Conservation (phyloP, 2,329 filamentous ascomycete species). For the Penicillium corylophilum region DNA sequence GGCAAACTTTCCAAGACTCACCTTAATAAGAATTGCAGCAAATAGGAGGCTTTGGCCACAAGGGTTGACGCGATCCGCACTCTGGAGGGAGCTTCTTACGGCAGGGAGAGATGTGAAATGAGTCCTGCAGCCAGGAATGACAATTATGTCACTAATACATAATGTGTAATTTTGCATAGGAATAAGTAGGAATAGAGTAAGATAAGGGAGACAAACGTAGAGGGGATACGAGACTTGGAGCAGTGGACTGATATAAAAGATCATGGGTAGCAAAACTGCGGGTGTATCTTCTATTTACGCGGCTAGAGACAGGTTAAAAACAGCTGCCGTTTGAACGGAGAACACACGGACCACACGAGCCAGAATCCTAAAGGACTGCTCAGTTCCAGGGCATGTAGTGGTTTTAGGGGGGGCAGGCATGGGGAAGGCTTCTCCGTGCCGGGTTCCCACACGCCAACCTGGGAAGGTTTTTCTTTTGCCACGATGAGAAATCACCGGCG, state of each 20-base stretch:
- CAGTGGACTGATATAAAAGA: constrained; percentile 11
- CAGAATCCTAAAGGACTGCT: neutral
- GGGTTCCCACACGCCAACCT: neutral
- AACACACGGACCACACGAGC: constrained; percentile 19
- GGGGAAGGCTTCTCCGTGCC: constrained; percentile 7
- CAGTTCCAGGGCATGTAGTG: constrained; percentile 10
- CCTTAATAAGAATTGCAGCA: neutral
- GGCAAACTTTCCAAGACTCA: neutral
- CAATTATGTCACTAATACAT: constrained; percentile 20
- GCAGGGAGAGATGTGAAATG: constrained; percentile 6
- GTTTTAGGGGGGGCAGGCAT: constrained; percentile 1
- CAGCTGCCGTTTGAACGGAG: constrained; percentile 2
- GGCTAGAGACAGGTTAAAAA: constrained; percentile 13
- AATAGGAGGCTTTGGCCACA: constrained; percentile 1
- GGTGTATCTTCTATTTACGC: constrained; percentile 14
- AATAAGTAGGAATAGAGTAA: neutral
- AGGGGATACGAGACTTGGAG: neutral
- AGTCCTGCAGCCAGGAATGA: constrained; percentile 16
- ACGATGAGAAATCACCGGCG: constrained; percentile 21
- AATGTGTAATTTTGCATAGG: constrained; percentile 2
- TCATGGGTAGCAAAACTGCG: constrained; percentile 2
- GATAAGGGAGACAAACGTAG: constrained; percentile 4
- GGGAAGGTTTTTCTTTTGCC: constrained; percentile 6
- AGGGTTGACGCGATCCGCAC: neutral
- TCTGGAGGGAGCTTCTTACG: constrained; percentile 3